These are phyloP conservation scores for Auriscalpium vulgare DNA, from an alignment of 768 basidiomycete species.

Conservation along the genomic window DNA sequence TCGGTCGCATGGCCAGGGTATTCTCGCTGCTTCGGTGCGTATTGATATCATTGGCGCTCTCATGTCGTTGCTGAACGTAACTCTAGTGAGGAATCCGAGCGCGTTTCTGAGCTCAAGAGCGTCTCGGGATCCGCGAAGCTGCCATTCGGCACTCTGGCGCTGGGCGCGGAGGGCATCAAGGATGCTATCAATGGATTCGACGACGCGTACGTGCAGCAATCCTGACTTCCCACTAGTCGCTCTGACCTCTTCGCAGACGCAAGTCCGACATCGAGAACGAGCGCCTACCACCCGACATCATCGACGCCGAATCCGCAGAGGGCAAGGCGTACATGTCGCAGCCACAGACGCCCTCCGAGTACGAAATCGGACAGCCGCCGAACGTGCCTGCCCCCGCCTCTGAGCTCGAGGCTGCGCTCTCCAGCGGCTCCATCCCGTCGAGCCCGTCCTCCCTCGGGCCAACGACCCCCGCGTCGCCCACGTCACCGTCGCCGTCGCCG, in stretches of 20 bases:
- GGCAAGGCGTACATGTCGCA: constrained; percentile 48
- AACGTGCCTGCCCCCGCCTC: constrained; percentile 23
- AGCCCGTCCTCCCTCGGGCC: constrained; percentile 16
- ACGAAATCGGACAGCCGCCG: constrained; percentile 18
- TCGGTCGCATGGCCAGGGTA: constrained; percentile 92
- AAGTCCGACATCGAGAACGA: constrained; percentile 99
- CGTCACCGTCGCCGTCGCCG: constrained; percentile 25
- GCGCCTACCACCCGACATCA: constrained; percentile 90
- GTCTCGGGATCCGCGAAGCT: constrained; percentile 71
- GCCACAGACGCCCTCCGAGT: constrained; percentile 53
- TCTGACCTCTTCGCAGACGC: constrained; percentile 41
- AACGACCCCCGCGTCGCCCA: constrained; percentile 19
- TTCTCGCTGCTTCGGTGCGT: constrained; percentile 90
- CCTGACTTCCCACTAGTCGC: neutral
- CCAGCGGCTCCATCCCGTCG: constrained; percentile 17
- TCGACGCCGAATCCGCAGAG: constrained; percentile 71
- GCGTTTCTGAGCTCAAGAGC: constrained; percentile 93
- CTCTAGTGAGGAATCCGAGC: constrained; percentile 91
- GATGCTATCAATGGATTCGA: constrained; percentile 91
- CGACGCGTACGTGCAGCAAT: constrained; percentile 69
- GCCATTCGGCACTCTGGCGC: constrained; percentile 77
- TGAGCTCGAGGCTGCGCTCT: constrained; percentile 22
- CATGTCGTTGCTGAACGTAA: neutral
- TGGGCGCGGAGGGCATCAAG: constrained; percentile 90
- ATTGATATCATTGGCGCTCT: neutral